Conservation (phyloP, 768 basidiomycete species). For the Boletus reticuloceps region DNA sequence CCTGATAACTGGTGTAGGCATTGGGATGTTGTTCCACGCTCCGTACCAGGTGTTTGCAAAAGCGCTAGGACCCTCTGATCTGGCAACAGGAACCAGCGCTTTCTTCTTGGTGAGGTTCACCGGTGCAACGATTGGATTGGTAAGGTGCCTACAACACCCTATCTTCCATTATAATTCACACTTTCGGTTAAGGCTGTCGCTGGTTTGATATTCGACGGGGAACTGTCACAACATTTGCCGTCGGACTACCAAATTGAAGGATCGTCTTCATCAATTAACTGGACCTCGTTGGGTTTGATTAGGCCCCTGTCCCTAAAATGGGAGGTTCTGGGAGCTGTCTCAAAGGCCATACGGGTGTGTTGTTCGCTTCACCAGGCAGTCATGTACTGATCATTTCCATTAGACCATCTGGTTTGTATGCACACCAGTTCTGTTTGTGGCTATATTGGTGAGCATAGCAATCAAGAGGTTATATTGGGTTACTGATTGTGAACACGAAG, state of each 20-base stretch:
- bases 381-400: constrained; percentile 14
- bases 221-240: constrained; percentile 49
- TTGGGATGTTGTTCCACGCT: constrained; percentile 84
- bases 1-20: constrained; percentile 69
- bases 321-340: constrained; percentile 50
- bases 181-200: constrained; percentile 58
- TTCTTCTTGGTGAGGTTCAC: constrained; percentile 89
- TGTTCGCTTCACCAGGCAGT: constrained; percentile 1
- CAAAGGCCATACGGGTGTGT: constrained; percentile 62
- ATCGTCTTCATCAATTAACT: constrained; percentile 50
- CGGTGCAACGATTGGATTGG: constrained; percentile 79
- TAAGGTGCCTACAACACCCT: constrained; percentile 34
- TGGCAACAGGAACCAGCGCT: constrained; percentile 79
- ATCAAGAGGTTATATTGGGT: neutral
- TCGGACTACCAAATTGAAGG: constrained; percentile 39
- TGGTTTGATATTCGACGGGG: constrained; percentile 67
- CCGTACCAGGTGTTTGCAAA: constrained; percentile 79
- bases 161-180: constrained; percentile 10
- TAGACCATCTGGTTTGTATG: constrained; percentile 76
- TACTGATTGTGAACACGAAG: constrained; percentile 17
- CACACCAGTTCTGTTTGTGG: constrained; percentile 62
- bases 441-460: constrained; percentile 50
- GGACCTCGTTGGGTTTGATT: constrained; percentile 47
- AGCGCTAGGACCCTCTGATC: constrained; percentile 59
- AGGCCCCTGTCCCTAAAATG: constrained; percentile 44